Evolutionary conservation across 2,329 filamentous ascomycete genomes (phyloP).

Genomic region (Microdochium nivale): DNA sequence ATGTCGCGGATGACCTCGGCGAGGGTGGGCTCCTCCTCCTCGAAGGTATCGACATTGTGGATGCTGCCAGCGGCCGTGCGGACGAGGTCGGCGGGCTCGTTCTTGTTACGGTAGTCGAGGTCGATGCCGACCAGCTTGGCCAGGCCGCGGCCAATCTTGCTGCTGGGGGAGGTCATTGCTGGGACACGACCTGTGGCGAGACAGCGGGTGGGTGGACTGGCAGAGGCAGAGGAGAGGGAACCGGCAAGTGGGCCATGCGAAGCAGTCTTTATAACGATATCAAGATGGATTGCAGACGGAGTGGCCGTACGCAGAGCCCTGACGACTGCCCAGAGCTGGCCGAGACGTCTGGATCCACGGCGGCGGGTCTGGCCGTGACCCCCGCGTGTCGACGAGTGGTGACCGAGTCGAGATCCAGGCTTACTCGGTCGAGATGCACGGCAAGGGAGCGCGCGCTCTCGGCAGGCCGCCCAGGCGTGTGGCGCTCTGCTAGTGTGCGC

Average conservation of each 20-base stretch:
- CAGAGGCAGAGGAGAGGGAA: neutral
- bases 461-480: neutral
- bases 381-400: no score
- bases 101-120: conserved; percentile 14
- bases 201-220: neutral
- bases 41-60: neutral
- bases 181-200: neutral
- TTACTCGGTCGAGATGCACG: no score
- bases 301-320: no score
- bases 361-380: no score
- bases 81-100: conserved; percentile 15
- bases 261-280: no score
- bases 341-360: no score
- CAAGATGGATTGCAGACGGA: no score
- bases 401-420: no score
- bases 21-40: neutral
- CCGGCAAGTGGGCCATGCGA: no score
- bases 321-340: no score
- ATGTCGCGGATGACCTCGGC: neutral
- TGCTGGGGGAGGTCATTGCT: conserved; percentile 1
- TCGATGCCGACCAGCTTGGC: conserved; percentile 21
- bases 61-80: conserved; percentile 15
- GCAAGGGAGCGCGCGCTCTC: no score
- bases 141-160: conserved; percentile 11
- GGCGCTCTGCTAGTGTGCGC: neutral